Evolutionary conservation across 2,329 filamentous ascomycete genomes (phyloP), one percentile per base, ranked within the genome.

Genomic region (Keithomyces neogunnii): DNA sequence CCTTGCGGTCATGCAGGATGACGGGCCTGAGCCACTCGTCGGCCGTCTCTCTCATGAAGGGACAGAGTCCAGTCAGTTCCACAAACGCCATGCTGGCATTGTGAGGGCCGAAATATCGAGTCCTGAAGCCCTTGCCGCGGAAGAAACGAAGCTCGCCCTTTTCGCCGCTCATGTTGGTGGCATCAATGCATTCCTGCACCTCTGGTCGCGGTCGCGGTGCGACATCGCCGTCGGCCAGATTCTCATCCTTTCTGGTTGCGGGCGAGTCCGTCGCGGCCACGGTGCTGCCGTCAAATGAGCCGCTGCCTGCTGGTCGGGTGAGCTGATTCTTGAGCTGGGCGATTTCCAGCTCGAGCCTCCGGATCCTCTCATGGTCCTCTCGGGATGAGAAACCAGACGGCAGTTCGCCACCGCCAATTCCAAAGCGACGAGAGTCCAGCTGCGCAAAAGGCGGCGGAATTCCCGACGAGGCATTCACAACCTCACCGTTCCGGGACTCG

Each of bases 1-100:
- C 78, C 65, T 82, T 81, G 56, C 71, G 70, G 42, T 74, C 69
- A 55, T 78, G 75, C 30, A 80, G 71, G 38, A 79, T 77, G 44
- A 82, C 73, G 6, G 80, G 79, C 48, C 75, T 73, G 50, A 83
- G 70, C 77, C 79, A 82, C 61, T 82, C 77, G 49, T 81, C 77
- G 8, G 79, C 78, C 1, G 78, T 82, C 66, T 82, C 78, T 56
- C 75, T 77, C 80, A 83, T 82, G 53, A 82, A 82, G 11, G 77
- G 75, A 45, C 73, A 77, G 45, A 83, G 69, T 2, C 80, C 79
- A 2, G 76, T 75, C 57, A 79, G 67, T 68, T 81, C 78, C 47
- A 76, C 74, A 59, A 82, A 79, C 9, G 80, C 79, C 66, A 81
- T 77, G 66, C 75, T 81, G 44, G 78, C 77, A 57, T 81, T 82